These are phyloP conservation scores for Royoungia palumana DNA, from an alignment of 768 basidiomycete genomes.

Conservation along the genomic window DNA sequence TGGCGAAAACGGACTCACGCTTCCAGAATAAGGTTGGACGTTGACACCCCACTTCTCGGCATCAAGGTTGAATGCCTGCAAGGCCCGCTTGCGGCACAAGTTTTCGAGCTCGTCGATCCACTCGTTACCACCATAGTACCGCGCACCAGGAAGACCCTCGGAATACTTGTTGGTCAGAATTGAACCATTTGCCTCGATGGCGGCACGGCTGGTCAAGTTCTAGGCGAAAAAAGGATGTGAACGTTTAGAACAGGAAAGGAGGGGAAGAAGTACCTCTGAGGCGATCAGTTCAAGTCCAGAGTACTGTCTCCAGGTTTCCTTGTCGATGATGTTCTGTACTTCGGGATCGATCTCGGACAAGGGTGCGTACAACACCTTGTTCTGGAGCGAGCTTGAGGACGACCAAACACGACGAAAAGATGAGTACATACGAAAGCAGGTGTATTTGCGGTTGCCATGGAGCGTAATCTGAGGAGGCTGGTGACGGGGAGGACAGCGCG, in stretches of 20 bases:
- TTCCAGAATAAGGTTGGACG: constrained; percentile 97
- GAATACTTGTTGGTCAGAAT: constrained; percentile 99
- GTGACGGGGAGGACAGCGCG: constrained; percentile 23
- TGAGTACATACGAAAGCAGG: constrained; percentile 55
- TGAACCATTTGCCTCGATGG: constrained; percentile 98
- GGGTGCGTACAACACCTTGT: constrained; percentile 86
- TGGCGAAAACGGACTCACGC: constrained; percentile 46
- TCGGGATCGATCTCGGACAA: constrained; percentile 91
- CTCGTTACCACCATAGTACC: constrained; percentile 98
- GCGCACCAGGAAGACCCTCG: constrained; percentile 95
- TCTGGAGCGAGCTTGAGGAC: constrained; percentile 46
- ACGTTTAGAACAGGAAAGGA: constrained; percentile 2
- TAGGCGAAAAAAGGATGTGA: constrained; percentile 26
- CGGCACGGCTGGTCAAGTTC: constrained; percentile 95
- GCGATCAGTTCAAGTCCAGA: constrained; percentile 98
- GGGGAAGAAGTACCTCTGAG: constrained; percentile 68
- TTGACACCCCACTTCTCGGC: constrained; percentile 95
- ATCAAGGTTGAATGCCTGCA: constrained; percentile 95
- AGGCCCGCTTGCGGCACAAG: constrained; percentile 92
- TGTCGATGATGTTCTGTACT: constrained; percentile 96
- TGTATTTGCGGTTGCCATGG: constrained; percentile 59
- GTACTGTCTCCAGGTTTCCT: constrained; percentile 98
- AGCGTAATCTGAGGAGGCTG: constrained; percentile 29
- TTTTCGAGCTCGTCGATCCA: constrained; percentile 95
- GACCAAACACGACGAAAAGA: not conserved